Base-by-base conservation (phyloP, 495 filamentous ascomycete species). In the Aspergillus sclerotiicarbonarius region DNA sequence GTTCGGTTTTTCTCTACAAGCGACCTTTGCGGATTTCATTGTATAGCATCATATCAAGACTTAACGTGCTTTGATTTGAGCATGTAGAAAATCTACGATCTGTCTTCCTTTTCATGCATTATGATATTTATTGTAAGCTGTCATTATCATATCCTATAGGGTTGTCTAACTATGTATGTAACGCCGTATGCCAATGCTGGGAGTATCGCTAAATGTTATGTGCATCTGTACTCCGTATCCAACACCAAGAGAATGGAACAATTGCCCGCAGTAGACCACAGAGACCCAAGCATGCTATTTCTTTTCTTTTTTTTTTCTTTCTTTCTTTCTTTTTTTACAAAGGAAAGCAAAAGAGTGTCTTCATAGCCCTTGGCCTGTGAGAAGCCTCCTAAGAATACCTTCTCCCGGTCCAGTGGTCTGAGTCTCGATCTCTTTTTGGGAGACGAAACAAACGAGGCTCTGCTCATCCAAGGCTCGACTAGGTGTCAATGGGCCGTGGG, bases 401-500 rank as follows among this genome's bases (percentile, higher is more conserved):
- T 80, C 78, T 10, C 90, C 89, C 3, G 85, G 76, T 9, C 89
- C 88, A 29, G 84, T 84, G 49, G 91, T 81, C 33, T 87, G 88
- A 25, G 76, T 73, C 62, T 89, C 82, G 47, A 95, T 77, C 71
- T 95, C 90, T 61, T 80, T 85, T 64, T 90, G 87, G 6, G 88
- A 86, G 10, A 92, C 88, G 71, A 87, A 90, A 66, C 88, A 88
- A 13, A 85, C 84, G 30, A 92, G 81, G 33, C 84, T 81, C 69
- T 84, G 86, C 62, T 91, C 90, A 58, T 91, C 87, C 70, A 68
- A 74, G 59, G 64, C 65, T 65, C 64, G 78, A 41, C 69, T 75
- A n/a, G 77, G 74, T 8, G 76, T 77, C 6, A 70, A 66, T 3
- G 68, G 64, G 19, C 75, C 79, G 59, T 74, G 79, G 3, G 80